A percentile compares a stretch with the other conserved stretches of the same genome.
Conservation (phyloP, 192 early-diverging fungal species). For the Entomortierella parvispora region DNA sequence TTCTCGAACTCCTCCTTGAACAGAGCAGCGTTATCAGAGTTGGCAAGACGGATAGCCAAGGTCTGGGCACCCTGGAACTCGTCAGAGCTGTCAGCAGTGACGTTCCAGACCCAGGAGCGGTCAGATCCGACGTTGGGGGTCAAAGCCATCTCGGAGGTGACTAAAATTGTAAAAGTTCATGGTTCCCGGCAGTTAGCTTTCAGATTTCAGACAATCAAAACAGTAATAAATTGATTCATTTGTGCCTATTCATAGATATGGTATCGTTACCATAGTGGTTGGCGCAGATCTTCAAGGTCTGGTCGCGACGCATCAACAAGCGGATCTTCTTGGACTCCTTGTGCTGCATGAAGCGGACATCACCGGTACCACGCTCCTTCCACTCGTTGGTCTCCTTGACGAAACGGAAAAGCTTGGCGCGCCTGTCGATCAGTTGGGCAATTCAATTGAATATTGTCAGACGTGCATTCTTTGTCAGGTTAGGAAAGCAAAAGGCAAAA, state of each 20-base stretch:
- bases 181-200: not conserved
- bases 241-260: not conserved
- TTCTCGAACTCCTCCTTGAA: slow-evolving; percentile 62
- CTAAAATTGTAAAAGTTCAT: slow-evolving; percentile 29
- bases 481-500: not conserved
- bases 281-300: slow-evolving; percentile 98
- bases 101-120: slow-evolving; percentile 99
- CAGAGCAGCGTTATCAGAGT: slow-evolving; percentile 75
- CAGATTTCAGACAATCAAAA: not conserved
- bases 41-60: slow-evolving; percentile 96
- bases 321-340: slow-evolving; percentile 90
- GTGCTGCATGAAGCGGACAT: slow-evolving; percentile 96
- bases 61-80: slow-evolving; percentile 80
- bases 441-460: not conserved
- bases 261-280: slow-evolving; percentile 84
- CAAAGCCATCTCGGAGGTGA: slow-evolving; percentile 89
- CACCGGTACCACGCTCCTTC: slow-evolving; percentile 99
- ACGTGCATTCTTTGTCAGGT: not conserved
- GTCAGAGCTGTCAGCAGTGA: slow-evolving; percentile 89
- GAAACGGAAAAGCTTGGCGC: slow-evolving; percentile 98
- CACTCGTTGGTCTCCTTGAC: slow-evolving; percentile 92
- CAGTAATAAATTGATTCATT: slow-evolving; percentile 5
- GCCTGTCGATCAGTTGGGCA: slow-evolving; percentile 60
- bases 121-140: slow-evolving; percentile 97
- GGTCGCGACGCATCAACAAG: slow-evolving; percentile 98